Evolutionary conservation across 805 yeast genomes (phyloP).

Genomic region (Geotrichum ghanense): DNA sequence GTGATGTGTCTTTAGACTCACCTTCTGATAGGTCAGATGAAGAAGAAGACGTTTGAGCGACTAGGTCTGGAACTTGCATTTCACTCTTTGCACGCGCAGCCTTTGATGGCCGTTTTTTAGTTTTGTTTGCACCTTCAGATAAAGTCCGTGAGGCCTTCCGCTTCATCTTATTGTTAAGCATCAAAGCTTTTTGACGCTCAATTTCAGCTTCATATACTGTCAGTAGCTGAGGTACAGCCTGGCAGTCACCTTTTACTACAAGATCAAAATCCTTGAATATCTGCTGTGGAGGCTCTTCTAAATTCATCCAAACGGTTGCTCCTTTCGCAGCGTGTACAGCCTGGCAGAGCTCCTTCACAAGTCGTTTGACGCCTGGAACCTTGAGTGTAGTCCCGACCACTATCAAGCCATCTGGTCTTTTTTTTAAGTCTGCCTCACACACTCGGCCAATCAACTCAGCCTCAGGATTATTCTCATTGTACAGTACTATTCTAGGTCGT

Average conservation of each 20-base stretch:
- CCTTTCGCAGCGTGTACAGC: conserved; percentile 48
- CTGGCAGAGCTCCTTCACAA: conserved; percentile 49
- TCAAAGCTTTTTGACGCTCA: neutral
- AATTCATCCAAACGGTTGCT: conserved; percentile 49
- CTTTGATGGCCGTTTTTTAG: neutral
- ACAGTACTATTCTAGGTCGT: conserved; percentile 55
- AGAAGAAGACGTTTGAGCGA: neutral
- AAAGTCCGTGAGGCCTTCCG: neutral
- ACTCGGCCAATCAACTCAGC: conserved; percentile 77
- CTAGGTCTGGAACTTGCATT: conserved; percentile 1
- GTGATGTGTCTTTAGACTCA: neutral
- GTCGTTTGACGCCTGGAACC: conserved; percentile 59
- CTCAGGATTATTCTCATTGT: conserved; percentile 76
- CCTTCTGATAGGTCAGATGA: neutral
- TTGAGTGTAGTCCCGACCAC: conserved; percentile 79
- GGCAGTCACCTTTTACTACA: conserved; percentile 57
- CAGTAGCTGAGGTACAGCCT: conserved; percentile 33
- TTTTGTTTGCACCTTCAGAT: conserved; percentile 1
- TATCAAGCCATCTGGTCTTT: conserved; percentile 64
- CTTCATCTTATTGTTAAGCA: neutral
- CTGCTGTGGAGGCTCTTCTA: conserved; percentile 28
- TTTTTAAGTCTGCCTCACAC: conserved; percentile 51
- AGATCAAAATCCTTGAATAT: conserved; percentile 39
- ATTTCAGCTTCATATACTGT: conserved; percentile 14
- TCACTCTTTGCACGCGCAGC: conserved; percentile 1